Base-by-base conservation (phyloP, 306 rosid species). In the Oxytropis ochrocephala region DNA sequence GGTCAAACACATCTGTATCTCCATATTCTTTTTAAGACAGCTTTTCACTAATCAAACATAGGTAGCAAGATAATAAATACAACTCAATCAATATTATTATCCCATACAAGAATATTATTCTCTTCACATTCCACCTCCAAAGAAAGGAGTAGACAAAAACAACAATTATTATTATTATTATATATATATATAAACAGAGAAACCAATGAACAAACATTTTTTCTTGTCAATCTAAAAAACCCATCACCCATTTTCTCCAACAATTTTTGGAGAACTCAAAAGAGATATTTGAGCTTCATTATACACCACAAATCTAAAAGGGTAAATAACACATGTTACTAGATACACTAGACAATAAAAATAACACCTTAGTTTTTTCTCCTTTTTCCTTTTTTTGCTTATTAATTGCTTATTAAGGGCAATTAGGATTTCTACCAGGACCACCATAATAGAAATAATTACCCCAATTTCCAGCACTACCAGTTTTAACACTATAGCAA, bases 381-480 rank as follows among this genome's bases (percentile, higher is more conserved):
- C n/a, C n/a, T 24, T 4, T 24, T 24, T 44, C 32, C n/a, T 2
- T 32, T 51, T 39, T 38, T 4, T 29, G 2, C 6, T 39, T 6
- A 30, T 21, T 32, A 39, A 67, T 12, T 29, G 61, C 43, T 19
- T 64, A 64, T 80, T 67, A 84, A 1, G 66, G 84, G 9, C 89
- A 84, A 16, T 73, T 59, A 13, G 86, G 55, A 36, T 78, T 84
- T 73, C 58, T 73, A 7, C 89, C 89, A 13, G 89, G 89, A 64
- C 89, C 89, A 53, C 89, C 89, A 60, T 81, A 84, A 33, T 81
- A 84, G 75, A 84, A 84, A 59, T 84, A 81, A 39, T 29, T 76
- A 1, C 84, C 89, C 89, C 89, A 84, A 69, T 75, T 79, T 4
- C 74, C 82, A n/a, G 80, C 84, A 57, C 12, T 79, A 1, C 82